Conservation (phyloP, 169 alveolate genomes). For the Miamiensis avidus region DNA sequence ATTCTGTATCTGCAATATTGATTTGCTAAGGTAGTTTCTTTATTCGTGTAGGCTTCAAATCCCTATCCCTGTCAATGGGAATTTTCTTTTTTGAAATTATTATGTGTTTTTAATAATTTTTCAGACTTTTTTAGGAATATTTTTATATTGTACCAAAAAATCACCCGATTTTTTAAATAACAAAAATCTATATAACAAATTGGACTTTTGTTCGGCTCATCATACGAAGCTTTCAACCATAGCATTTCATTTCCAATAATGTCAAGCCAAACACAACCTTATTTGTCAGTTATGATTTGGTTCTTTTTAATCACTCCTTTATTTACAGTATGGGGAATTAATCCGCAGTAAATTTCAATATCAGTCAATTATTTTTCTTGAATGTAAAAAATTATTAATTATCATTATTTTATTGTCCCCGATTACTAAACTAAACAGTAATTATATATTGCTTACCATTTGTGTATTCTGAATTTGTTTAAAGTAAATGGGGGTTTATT, state of each 20-base stretch:
- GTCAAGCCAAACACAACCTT: not conserved
- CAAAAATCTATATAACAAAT: not conserved
- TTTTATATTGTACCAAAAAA: too few relatives aligned
- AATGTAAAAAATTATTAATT: too few relatives aligned
- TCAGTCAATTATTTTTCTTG: not conserved
- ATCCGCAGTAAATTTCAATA: not conserved
- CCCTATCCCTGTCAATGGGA: not conserved
- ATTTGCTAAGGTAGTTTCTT: not conserved
- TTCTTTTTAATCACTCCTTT: not conserved
- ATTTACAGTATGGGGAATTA: too few relatives aligned
- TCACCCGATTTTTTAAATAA: too few relatives aligned
- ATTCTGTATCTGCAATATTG: not conserved
- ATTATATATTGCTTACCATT: too few relatives aligned
- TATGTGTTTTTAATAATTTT: too few relatives aligned
- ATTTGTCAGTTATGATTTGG: not conserved
- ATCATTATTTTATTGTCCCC: too few relatives aligned
- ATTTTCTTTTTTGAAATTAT: not conserved
- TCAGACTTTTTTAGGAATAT: too few relatives aligned
- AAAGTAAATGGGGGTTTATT: too few relatives aligned
- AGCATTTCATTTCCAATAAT: slow-evolving; percentile 5
- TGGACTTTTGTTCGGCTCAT: slow-evolving; percentile 9
- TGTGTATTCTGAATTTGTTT: too few relatives aligned
- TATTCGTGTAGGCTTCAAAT: not conserved
- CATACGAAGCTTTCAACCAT: slow-evolving; percentile 9
- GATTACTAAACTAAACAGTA: too few relatives aligned